Evolutionary conservation across 352 stramenopile species (phyloP).

Genomic region (Phytopythium ostracodes): DNA sequence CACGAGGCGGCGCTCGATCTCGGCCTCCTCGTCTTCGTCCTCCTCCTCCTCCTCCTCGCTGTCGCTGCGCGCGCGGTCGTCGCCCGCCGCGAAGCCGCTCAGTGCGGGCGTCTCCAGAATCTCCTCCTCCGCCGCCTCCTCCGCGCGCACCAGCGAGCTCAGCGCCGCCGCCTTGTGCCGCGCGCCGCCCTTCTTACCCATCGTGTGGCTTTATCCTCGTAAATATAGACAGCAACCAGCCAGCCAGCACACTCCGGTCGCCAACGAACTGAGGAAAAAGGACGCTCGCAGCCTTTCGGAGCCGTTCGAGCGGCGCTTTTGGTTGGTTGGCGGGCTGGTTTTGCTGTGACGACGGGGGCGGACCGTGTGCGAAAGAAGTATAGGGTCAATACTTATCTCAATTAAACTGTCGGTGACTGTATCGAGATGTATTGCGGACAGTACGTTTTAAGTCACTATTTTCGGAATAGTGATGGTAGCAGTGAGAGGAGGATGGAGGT

Average conservation of each 20-base stretch:
- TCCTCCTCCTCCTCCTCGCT: constrained; percentile 37
- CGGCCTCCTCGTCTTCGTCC: constrained; percentile 52
- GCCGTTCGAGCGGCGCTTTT: not conserved
- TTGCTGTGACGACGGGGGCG: not conserved
- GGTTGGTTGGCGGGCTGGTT: constrained; percentile 7
- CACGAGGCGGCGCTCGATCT: constrained; percentile 72
- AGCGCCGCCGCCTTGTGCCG: constrained; percentile 29
- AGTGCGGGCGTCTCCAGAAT: constrained; percentile 82
- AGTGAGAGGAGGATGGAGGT: no score
- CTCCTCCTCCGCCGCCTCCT: constrained; percentile 74
- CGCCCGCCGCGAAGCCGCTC: constrained; percentile 31
- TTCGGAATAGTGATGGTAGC: no score
- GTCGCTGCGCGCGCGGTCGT: constrained; percentile 13
- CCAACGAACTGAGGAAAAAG: not conserved
- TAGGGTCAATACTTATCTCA: not conserved
- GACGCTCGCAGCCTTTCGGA: not conserved
- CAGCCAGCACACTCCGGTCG: not conserved
- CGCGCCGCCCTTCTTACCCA: constrained; percentile 29
- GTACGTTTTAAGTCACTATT: not conserved
- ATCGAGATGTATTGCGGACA: not conserved
- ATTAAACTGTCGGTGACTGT: no score
- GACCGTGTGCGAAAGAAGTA: not conserved
- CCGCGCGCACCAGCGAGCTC: constrained; percentile 59
- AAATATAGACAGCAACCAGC: no score
- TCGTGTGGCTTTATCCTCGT: no score